phyloP scores from a whole-genome alignment of 345 rosid genomes.

The Pugionium dolabratum region DNA sequence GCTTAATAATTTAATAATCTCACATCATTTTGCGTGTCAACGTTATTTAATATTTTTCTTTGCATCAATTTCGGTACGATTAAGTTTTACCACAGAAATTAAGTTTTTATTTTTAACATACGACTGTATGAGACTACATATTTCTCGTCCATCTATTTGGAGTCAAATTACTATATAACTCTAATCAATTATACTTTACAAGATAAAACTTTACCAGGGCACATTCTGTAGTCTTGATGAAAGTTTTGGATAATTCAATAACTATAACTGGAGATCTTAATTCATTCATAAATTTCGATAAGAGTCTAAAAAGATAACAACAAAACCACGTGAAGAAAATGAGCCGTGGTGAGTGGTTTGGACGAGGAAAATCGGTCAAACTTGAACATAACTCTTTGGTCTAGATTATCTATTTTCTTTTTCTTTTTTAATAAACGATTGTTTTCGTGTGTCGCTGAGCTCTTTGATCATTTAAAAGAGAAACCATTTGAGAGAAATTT shows the following conservation, averaged over 20 bases:
- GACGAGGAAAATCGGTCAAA: constrained; percentile 35
- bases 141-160: no score
- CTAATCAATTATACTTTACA: no score
- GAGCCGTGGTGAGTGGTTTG: constrained; percentile 27
- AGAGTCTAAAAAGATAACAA: constrained; percentile 6
- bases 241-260: neutral
- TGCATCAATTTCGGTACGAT: neutral
- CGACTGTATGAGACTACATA: no score
- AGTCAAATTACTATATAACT: no score
- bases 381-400: constrained; percentile 10
- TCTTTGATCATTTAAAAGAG: neutral
- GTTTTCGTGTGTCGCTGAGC: neutral
- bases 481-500: neutral
- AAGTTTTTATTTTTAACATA: no score
- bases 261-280: neutral
- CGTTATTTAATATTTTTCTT: constrained; percentile 4
- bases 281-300: neutral
- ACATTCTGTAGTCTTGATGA: no score
- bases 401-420: constrained; percentile 18
- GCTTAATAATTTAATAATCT: neutral
- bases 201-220: no score
- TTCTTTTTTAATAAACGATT: neutral
- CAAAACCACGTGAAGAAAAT: constrained; percentile 33
- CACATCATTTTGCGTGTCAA: constrained; percentile 1
- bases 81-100: neutral